phyloP scores from a whole-genome alignment of 1,139 yeast genomes.

The Yamadazyma dendronema region DNA sequence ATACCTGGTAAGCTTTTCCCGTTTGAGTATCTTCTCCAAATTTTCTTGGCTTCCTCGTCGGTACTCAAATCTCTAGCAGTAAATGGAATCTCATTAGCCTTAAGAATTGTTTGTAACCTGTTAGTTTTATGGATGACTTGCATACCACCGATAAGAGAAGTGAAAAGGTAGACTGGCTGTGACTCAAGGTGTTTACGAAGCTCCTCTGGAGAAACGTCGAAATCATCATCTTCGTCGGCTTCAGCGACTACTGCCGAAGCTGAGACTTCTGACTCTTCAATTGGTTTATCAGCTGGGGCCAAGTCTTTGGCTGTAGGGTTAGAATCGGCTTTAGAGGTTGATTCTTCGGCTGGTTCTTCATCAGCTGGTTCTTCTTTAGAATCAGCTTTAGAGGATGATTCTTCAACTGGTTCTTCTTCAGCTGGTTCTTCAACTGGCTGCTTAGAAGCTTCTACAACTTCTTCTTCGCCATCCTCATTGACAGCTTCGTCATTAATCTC shows the following conservation, averaged over 20 bases:
- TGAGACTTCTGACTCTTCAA: not conserved
- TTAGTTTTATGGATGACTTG: conserved; percentile 82
- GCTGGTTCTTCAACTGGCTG: conserved; percentile 1
- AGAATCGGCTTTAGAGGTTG: conserved; percentile 5
- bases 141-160: conserved; percentile 89
- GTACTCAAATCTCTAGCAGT: conserved; percentile 81
- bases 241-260: conserved; percentile 6
- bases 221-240: conserved; percentile 25
- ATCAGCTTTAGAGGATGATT: conserved; percentile 7
- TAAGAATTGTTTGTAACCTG: conserved; percentile 69
- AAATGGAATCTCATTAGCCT: conserved; percentile 70
- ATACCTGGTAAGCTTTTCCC: conserved; percentile 88
- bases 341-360: conserved; percentile 15
- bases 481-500: not conserved
- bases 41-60: conserved; percentile 78
- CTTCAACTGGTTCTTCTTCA: not conserved
- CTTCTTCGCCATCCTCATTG: not conserved
- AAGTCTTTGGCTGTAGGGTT: conserved; percentile 5
- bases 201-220: conserved; percentile 45
- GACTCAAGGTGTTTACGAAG: conserved; percentile 44
- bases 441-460: not conserved
- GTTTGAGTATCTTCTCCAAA: conserved; percentile 77
- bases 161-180: conserved; percentile 71
- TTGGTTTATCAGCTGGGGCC: conserved; percentile 8
- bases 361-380: conserved; percentile 9